Base-by-base conservation (phyloP, 2,329 filamentous ascomycete genomes). In the Talaromyces sp. region DNA sequence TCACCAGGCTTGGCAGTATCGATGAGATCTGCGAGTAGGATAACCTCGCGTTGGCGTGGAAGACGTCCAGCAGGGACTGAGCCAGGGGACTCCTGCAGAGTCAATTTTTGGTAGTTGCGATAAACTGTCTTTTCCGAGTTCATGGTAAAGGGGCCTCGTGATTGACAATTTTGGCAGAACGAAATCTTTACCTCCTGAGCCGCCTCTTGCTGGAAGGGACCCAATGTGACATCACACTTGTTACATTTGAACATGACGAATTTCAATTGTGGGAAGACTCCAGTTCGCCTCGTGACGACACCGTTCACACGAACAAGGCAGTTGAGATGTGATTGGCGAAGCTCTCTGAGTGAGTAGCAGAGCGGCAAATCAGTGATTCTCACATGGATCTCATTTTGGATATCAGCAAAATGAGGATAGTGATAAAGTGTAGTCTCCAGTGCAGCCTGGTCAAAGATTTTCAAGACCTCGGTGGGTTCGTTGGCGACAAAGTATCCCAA, bases 101-200 rank as follows among this genome's bases (percentile, higher is more conserved):
- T 99, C 69, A 99, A 82, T 74, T 97, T 99, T 76, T 99, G 95
- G 78, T 97, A 99, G 77, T 99, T 99, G 65, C 95, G 90, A 79
- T 99, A 99, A 16, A 99, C 90, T 0, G 95, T 99, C 82, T 96
- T 96, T 75, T 98, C 95, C 4, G 92, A 95, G 79, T 98, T 98
- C 67, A 99, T 82, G 0, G 89, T 96, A 73, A 99, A 99, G 0
- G 95, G 96, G 0, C 95, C 95, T 47, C 92, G 88, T 44, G 92
- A 96, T 78, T 98, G 94, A 78, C 95, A 99, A 74, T 91, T 95
- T 73, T 97, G 94, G 74, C 95, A 99, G 81, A 91, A 99, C 0
- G 90, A 91, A 68, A 99, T 91, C 78, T 94, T 96, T 72, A 99
- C 93, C 76, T 99, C 95, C 51, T 93, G 88, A 65, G 95, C 96